Conservation (phyloP, 768 basidiomycete species). For the Boletus pseudo-olivaceus region DNA sequence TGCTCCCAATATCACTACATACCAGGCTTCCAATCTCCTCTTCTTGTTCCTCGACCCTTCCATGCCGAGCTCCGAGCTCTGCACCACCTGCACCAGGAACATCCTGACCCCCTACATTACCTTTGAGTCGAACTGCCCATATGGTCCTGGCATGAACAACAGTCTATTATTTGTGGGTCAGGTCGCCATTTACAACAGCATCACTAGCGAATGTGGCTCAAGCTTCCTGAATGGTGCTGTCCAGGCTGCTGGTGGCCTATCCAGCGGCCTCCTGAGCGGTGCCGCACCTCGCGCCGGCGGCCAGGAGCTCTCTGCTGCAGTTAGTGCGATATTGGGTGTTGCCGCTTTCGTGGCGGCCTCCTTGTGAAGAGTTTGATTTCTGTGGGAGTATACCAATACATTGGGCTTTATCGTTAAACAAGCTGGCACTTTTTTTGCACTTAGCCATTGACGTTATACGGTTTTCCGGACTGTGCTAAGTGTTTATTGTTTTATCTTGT, state of each 20-base stretch:
- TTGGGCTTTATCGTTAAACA: conserved; percentile 17
- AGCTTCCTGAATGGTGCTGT: conserved; percentile 68
- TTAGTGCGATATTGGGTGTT: conserved; percentile 33
- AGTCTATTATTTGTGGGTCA: conserved; percentile 69
- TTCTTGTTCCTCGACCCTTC: conserved; percentile 74
- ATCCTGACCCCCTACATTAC: conserved; percentile 73
- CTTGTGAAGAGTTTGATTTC: conserved; percentile 14
- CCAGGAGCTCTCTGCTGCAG: conserved; percentile 26
- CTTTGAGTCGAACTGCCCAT: conserved; percentile 69
- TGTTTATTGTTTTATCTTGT: conserved; percentile 15
- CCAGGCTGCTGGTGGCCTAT: conserved; percentile 63
- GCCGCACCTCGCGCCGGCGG: conserved; percentile 25
- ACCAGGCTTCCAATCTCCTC: conserved; percentile 56
- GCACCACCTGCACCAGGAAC: conserved; percentile 78
- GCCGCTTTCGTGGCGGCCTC: conserved; percentile 32
- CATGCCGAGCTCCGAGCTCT: conserved; percentile 52
- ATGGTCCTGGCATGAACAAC: conserved; percentile 66
- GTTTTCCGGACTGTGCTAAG: conserved; percentile 5
- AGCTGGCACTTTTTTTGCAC: conserved; percentile 21
- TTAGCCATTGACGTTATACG: conserved; percentile 8
- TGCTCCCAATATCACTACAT: conserved; percentile 54
- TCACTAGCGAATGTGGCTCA: conserved; percentile 62
- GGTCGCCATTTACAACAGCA: conserved; percentile 55
- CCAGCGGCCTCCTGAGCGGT: conserved; percentile 33
- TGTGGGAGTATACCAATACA: conserved; percentile 16